Base-by-base conservation (phyloP, 768 basidiomycete species). In the Russula emetica region DNA sequence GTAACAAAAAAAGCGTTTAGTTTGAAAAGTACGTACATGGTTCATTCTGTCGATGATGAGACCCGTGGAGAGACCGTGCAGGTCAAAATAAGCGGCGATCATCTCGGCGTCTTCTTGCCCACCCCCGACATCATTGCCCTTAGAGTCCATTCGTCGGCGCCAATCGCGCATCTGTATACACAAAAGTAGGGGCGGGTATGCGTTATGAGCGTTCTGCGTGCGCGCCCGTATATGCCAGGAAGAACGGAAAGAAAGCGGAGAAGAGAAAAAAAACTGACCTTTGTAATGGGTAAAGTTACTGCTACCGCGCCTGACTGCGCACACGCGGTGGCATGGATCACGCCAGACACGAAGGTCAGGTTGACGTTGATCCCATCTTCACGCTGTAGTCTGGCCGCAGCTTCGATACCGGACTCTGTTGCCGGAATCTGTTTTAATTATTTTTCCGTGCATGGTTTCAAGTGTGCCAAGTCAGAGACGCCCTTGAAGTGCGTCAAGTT, bases 261-360 rank as follows among this genome's bases (percentile, higher is more conserved):
- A 9, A 13, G 5, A 52, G 30, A 22, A 32, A 16, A 16, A 3
- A 20, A 11, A 71, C 83, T 74, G 61, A 85, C 86, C 66, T 74
- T 73, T 30, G 74, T 75, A 56, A 85, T 78, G 44, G 79, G 74
- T 68, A 87, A 78, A 30, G 79, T 81, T 34, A 86, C 73, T 53
- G 78, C 72, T 6, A 75, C 74, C 22, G 81, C 79, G 2, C 78
- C 78, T 8, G 84, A 78, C 67, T 82, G 82, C 30, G 79, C 78
- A 63, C 86, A 87, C 3, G 77, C 76, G n/a, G 76, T 76, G 6
- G 82, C 83, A 63, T 87, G 86, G 36, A 76, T 68, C n/a, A 85
- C 73, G 38, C 75, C 76, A 5, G 82, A 77, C n/a, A 85, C 84
- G 52, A 80, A 68, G 44, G 76, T 76, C 44, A 87, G 71, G 70